phyloP scores from a whole-genome alignment of 2,329 filamentous ascomycete species.

The Pseudocercospora fuligena region DNA sequence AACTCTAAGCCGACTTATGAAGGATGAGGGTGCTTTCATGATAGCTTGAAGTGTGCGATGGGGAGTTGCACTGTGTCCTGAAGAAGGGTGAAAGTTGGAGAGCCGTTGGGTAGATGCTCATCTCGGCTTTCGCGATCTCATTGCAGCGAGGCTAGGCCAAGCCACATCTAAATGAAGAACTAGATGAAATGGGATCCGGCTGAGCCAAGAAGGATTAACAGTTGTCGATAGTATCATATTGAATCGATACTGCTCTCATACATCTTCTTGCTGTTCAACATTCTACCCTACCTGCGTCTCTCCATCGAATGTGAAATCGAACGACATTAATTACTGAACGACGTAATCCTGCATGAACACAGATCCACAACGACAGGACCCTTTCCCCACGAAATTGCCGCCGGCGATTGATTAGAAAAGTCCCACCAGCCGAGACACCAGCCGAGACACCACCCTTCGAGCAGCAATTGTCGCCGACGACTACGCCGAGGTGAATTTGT shows the following conservation, averaged over 20 bases:
- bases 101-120: neutral
- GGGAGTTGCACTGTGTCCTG: no score
- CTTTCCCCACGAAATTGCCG: neutral
- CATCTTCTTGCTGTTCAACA: neutral
- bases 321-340: neutral
- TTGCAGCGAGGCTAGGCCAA: neutral
- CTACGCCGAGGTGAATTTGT: neutral
- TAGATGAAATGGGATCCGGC: neutral
- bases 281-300: neutral
- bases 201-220: neutral
- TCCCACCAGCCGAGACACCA: neutral
- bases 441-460: neutral
- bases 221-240: neutral
- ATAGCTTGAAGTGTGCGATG: no score
- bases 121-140: conserved; percentile 1
- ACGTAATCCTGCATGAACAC: neutral
- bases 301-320: neutral
- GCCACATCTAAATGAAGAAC: neutral
- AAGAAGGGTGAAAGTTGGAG: neutral
- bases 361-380: neutral
- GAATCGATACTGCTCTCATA: neutral
- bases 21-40: no score
- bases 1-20: no score
- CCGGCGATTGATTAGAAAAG: conserved; percentile 4
- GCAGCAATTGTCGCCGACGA: neutral